Evolutionary conservation across 768 basidiomycete genomes (phyloP), one percentile per base, ranked within the genome.

Genomic region (Boletus sp.): DNA sequence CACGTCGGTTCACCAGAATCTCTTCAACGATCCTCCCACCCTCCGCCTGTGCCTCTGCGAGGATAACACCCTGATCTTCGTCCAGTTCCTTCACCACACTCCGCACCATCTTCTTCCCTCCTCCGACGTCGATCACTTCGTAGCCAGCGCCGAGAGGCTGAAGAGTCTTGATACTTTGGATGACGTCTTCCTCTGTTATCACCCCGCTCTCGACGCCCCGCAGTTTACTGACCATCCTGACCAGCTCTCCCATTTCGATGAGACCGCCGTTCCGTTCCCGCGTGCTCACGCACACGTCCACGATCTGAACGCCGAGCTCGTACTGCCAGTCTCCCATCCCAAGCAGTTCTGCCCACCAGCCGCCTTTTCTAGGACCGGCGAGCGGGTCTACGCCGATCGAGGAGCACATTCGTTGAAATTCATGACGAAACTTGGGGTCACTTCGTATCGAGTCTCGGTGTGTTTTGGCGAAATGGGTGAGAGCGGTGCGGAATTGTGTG

Each of bases 341-440:
- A 36, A 94, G 81, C 66, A 94, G 76, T 68, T 95, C 94, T 3
- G 89, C 87, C 92, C 94, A 97, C 85, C 92, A 91, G 2, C 93
- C 92, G 37, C 90, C 91, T 65, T 85, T 85, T 41, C 88, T 77
- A 1, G 91, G 89, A 0, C 92, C 93, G 2, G 91, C 89, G 20
- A 98, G 83, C 2, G 96, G 95, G 70, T 98, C 97, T 24, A 99
- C 93, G 33, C 94, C 94, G 54, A 99, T 91, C 15, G 89, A 86
- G 2, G 89, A 83, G 69, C 97, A 99, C 93, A 99, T 97, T 56
- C 92, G 89, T 62, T 94, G 92, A 74, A 98, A 98, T 18, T 85
- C 89, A 78, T 89, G 89, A 5, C 97, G 82, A 71, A 99, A 95
- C 4, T 82, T 80, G 2, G 96, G 93, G 62, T 96, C 90, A 50